Evolutionary conservation across 2,329 filamentous ascomycete species (phyloP), one percentile per base, ranked within the genome.

Genomic region (Fusarium beomiforme): DNA sequence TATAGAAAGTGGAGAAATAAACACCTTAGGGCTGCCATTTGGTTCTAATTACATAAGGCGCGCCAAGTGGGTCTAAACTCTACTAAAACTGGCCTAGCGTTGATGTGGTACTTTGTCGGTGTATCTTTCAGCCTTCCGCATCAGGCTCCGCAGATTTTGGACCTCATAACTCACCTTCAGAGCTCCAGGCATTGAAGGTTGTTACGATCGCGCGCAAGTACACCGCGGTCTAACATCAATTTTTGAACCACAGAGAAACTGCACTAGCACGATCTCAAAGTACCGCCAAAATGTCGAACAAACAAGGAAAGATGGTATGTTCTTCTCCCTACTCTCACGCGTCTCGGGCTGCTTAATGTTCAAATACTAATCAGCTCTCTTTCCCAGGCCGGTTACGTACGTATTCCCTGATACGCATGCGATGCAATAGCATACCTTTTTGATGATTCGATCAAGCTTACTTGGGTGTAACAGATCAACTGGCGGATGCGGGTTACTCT

Each of bases 241-340:
- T 85, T 86, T 87, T 84, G 79, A 77, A 80, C 71, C 67, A 53
- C 49, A 58, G 77, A 79, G 77, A 74, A 71, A 74, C 77, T 81
- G 74, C 78, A 47, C 59, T 64, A 71, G 79, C 76, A 78, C 75
- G 70, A 67, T 74, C 75, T 77, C 77, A 64, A 47, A 72, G 60
- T 59, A 51, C 61, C 59, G 44, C 34, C 75, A 81, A 79, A 33
- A 82, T 82, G 81, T 80, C 80, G 67, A 82, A 97, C 89, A 97
- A 97, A 85, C 95, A 98, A 85, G 96, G 96, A 85, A 98, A 99
- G 89, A 98, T 99, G 96, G 96, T 98, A 87, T 88, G 93, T 64
- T 72, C 63, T 59, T 73, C 70, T 72, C 77, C 41, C 29, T 43
- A 23, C 29, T 53, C 47, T 47, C 43, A 68, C 73, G 73, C 72